Evolutionary conservation across 1,139 yeast genomes (phyloP), one percentile per base, ranked within the genome.

Genomic region (Petasospora fabianii): DNA sequence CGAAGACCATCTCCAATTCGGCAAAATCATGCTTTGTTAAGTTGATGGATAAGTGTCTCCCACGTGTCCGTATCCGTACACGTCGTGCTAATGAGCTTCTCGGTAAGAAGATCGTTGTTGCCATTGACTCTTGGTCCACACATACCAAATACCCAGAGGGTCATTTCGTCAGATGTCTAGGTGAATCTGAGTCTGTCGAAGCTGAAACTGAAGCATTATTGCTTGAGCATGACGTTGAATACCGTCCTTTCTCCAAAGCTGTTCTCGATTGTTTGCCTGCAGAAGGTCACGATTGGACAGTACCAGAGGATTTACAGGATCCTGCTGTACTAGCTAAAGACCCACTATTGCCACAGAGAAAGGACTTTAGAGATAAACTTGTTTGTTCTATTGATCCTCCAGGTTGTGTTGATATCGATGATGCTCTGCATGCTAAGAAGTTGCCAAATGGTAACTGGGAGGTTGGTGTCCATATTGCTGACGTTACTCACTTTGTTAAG

Each of bases 401-500:
- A 3, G 83, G 84, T 32, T 92, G 98, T 78, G 97, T 90, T 50
- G 99, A 94, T 75, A 94, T 94, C 54, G 99, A 94, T 69, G 99
- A 94, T 68, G 98, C 99, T 1, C 69, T 94, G 41, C 98, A 94
- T 60, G 97, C 98, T 0, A 69, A 73, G 49, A 60, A 62, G 41
- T 71, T 94, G 35, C 90, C 96, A 3, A 92, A 94, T 61, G 98
- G 98, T 3, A 87, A 90, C 59, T 88, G 76, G 66, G 96, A 92
- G 61, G 96, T 94, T 37, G 98, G 99, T 56, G 99, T 94, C 24
- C 99, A 94, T 60, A 94, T 94, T 67, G 99, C 99, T 6, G 99
- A 94, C 66, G 99, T 94, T 17, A 87, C 97, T 1, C 95, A 94
- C 63, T 94, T 94, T 56, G 98, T 94, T 35, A 87, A 88, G 61